These are phyloP conservation scores for Oryza coarctata DNA, from an alignment of 176 grass and related monocot species.

Conservation along the genomic window DNA sequence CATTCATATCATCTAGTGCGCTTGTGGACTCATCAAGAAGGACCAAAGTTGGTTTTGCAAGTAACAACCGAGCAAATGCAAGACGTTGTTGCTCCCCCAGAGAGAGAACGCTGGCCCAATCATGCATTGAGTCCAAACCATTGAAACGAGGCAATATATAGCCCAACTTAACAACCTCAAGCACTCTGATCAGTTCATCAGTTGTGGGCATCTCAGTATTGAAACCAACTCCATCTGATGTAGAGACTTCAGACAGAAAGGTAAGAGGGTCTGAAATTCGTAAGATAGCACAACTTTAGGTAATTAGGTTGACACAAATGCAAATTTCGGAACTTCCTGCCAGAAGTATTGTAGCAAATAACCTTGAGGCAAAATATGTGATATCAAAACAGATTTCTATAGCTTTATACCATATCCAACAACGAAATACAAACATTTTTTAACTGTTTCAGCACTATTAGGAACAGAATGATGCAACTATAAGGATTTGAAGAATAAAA, in stretches of 20 bases:
- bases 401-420: not conserved
- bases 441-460: not conserved
- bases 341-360: not conserved
- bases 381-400: not conserved
- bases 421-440: not conserved
- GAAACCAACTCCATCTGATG: constrained; percentile 26
- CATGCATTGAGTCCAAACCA: constrained; percentile 80
- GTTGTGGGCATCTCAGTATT: constrained; percentile 63
- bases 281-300: constrained; percentile 19
- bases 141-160: constrained; percentile 93
- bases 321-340: not conserved
- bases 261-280: constrained; percentile 57
- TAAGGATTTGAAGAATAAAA: not conserved
- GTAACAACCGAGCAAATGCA: constrained; percentile 85
- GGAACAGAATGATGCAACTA: constrained; percentile 14
- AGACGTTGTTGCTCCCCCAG: constrained; percentile 96
- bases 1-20: constrained; percentile 83
- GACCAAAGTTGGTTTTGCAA: constrained; percentile 74
- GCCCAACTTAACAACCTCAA: constrained; percentile 72
- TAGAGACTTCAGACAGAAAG: constrained; percentile 63
- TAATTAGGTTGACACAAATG: not conserved
- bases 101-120: constrained; percentile 99
- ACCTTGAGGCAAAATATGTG: not conserved
- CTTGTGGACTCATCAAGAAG: constrained; percentile 93
- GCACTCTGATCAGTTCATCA: constrained; percentile 68